Percentiles rank a stretch among this genome's conserved stretches.
These are phyloP conservation scores for Mycena olivaceomarginata DNA, from an alignment of 768 basidiomycete species.

Conservation along the genomic window DNA sequence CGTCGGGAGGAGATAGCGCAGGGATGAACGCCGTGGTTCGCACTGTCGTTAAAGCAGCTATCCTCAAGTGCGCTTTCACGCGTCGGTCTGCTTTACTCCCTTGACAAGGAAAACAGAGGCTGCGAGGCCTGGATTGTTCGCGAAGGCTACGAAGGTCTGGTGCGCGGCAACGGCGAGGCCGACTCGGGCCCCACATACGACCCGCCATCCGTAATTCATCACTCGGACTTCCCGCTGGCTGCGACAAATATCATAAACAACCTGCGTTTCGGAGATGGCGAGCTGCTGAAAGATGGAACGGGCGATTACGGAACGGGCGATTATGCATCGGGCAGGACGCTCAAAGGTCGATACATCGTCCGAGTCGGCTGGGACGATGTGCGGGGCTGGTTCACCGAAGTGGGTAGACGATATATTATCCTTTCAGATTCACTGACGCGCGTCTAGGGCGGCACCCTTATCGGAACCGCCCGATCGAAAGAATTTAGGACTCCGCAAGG, in stretches of 20 bases:
- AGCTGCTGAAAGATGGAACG: conserved; percentile 86
- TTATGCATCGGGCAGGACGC: conserved; percentile 76
- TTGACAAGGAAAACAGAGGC: conserved; percentile 73
- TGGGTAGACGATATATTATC: conserved; percentile 53
- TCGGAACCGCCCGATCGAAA: conserved; percentile 93
- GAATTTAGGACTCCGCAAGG: conserved; percentile 93
- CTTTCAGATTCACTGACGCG: not conserved
- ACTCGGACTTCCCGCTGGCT: conserved; percentile 34
- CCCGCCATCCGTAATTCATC: conserved; percentile 36
- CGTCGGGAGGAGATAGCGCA: conserved; percentile 97
- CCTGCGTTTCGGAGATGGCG: conserved; percentile 89
- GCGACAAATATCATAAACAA: conserved; percentile 74
- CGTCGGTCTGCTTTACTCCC: conserved; percentile 2
- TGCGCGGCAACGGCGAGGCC: conserved; percentile 85
- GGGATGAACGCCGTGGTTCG: conserved; percentile 98
- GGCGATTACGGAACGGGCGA: conserved; percentile 93
- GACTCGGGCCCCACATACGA: conserved; percentile 58
- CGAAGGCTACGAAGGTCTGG: conserved; percentile 98
- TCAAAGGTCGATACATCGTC: conserved; percentile 95
- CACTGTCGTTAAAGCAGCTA: conserved; percentile 93
- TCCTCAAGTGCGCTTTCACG: conserved; percentile 81
- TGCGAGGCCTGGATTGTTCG: conserved; percentile 98
- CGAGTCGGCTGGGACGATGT: conserved; percentile 99
- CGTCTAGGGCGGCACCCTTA: conserved; percentile 91
- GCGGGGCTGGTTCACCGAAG: conserved; percentile 94